Evolutionary conservation across 345 rosid species (phyloP), one percentile per base, ranked within the genome.

Genomic region (Microcos paniculata): DNA sequence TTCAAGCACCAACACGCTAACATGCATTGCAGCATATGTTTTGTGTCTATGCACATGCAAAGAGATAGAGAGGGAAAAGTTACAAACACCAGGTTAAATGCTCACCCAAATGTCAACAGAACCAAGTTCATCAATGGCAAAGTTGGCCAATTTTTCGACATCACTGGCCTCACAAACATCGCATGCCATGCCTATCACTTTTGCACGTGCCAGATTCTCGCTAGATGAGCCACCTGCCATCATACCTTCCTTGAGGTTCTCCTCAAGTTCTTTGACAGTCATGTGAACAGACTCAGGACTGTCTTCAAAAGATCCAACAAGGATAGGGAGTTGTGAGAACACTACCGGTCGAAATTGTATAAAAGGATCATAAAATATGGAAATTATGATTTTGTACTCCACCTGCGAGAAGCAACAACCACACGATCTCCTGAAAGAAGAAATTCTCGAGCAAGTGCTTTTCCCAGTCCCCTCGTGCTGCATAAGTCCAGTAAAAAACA

Each of bases 381-480:
- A 35, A 16, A 13, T 45, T 28, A 64, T 1, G 30, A 63, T 35
- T 21, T 23, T 33, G 16, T 18, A 71, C 8, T 59, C 79, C 71
- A 95, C 99, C 97, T 95, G 83, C 96, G 92, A 69, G 97, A 95
- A 77, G 98, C 92, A 79, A 95, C 84, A 33, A 95, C 91, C 28
- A 95, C 97, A 46, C 85, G 89, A 56, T 93, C 97, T 30, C 99
- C 98, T 12, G 98, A 95, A 62, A 89, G 93, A 89, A 95, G 98
- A 81, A 91, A 95, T 71, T 95, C 99, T 19, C 96, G 87, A 73
- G 98, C 98, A 80, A 93, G 96, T n/a, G 99, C 99, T 82, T 95
- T 95, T 28, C 99, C 98, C 15, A 95, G 77, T 57, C 99, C 97
- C 76, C 97, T 89, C 16, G 98, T 93, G 78, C 98, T 93, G 81